A percentile compares a stretch with the other conserved stretches of the same genome.
These are phyloP conservation scores for Septoria linicola DNA, from an alignment of 2,329 filamentous ascomycete genomes.

Conservation along the genomic window DNA sequence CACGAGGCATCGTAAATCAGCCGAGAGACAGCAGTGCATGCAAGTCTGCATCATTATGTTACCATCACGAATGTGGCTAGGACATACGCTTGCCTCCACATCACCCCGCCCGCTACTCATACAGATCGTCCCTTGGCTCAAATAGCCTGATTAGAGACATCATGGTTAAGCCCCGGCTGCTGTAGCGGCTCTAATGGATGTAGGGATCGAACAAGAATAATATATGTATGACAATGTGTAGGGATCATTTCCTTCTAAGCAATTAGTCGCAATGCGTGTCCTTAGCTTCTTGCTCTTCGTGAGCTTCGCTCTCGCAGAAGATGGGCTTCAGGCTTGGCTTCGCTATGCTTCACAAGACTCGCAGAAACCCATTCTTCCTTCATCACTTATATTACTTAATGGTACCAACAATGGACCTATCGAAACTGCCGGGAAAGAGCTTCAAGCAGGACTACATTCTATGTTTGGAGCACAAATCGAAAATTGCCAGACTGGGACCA, in stretches of 20 bases:
- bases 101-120: too few species aligned
- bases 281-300: constrained; percentile 11
- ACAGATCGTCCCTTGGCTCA: too few species aligned
- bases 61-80: too few species aligned
- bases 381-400: constrained; percentile 56
- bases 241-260: neutral
- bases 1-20: too few species aligned
- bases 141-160: too few species aligned
- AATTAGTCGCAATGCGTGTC: neutral
- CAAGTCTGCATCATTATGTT: too few species aligned
- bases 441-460: constrained; percentile 57
- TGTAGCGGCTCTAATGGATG: too few species aligned
- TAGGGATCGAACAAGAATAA: too few species aligned
- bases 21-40: too few species aligned
- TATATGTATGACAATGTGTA: too few species aligned
- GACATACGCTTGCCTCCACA: too few species aligned
- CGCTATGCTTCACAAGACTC: constrained; percentile 56
- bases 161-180: too few species aligned
- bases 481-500: constrained; percentile 33
- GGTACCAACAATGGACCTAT: constrained; percentile 52
- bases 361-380: constrained; percentile 56
- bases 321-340: constrained; percentile 63
- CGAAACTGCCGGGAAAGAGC: constrained; percentile 54
- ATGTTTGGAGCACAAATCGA: constrained; percentile 52
- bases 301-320: constrained; percentile 53